Percentiles rank a stretch among this genome's conserved stretches.
Evolutionary conservation across 1,284 basidiomycete species (phyloP).

Genomic region (Fistulinella staudtii): DNA sequence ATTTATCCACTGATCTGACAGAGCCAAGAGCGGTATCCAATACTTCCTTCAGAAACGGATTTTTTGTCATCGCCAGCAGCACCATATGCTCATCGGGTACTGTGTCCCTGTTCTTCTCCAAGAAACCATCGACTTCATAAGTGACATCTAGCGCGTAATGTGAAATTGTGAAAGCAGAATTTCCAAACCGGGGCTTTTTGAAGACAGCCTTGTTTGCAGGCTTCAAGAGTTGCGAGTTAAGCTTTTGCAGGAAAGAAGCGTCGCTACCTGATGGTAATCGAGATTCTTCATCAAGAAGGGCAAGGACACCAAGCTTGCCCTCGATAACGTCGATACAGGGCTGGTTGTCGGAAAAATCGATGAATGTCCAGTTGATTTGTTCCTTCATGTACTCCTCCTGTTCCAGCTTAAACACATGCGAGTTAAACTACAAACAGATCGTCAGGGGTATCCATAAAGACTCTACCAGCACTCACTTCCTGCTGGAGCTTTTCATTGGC

Average conservation of each 20-base stretch:
- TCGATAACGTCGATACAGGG: slow-evolving; percentile 99
- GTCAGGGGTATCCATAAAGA: slow-evolving; percentile 16
- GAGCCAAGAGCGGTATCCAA: slow-evolving; percentile 85
- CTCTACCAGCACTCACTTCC: slow-evolving; percentile 55
- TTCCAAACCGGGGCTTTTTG: slow-evolving; percentile 98
- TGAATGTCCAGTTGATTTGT: slow-evolving; percentile 99
- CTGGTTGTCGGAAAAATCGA: slow-evolving; percentile 99
- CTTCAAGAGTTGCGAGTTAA: slow-evolving; percentile 84
- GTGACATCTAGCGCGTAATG: slow-evolving; percentile 99
- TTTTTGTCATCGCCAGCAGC: slow-evolving; percentile 82
- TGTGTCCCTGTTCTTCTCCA: slow-evolving; percentile 99
- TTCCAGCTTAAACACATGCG: slow-evolving; percentile 98
- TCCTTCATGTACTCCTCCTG: slow-evolving; percentile 99
- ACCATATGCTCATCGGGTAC: slow-evolving; percentile 97
- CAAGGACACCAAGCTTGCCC: slow-evolving; percentile 92
- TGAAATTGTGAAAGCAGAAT: slow-evolving; percentile 95
- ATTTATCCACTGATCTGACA: slow-evolving; percentile 55
- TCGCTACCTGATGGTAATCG: slow-evolving; percentile 94
- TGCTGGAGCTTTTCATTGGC: slow-evolving; percentile 98
- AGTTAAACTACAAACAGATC: slow-evolving; percentile 71
- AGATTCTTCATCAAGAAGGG: slow-evolving; percentile 96
- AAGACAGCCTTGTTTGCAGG: slow-evolving; percentile 87
- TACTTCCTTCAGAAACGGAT: slow-evolving; percentile 92
- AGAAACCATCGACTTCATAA: slow-evolving; percentile 96
- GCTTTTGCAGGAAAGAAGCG: slow-evolving; percentile 89